Evolutionary conservation across 2,329 filamentous ascomycete species (phyloP).

Genomic region (Colletotrichum camelliae): DNA sequence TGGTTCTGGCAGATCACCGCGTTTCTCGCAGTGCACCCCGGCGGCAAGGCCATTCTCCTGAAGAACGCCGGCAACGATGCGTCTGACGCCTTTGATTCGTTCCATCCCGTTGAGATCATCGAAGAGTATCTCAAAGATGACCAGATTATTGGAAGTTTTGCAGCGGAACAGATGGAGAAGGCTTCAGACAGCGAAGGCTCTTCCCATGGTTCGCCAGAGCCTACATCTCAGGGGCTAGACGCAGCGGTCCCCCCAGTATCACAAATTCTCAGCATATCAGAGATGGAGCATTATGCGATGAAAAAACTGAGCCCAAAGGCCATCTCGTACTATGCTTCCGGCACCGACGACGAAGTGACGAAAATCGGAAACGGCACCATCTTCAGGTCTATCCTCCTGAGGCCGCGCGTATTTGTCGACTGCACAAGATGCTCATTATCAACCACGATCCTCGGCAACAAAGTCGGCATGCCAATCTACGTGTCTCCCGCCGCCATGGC

Average conservation of each 20-base stretch:
- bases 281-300: constrained; percentile 77
- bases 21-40: constrained; percentile 79
- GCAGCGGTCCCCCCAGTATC: constrained; percentile 58
- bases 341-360: constrained; percentile 75
- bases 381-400: constrained; percentile 77
- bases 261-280: constrained; percentile 77
- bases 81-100: constrained; percentile 84
- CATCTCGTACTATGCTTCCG: constrained; percentile 89
- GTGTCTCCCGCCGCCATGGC: constrained; percentile 84
- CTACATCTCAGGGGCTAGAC: neutral
- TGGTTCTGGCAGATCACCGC: constrained; percentile 45
- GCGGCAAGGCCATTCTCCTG: constrained; percentile 80
- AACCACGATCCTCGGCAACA: constrained; percentile 72
- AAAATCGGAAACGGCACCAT: constrained; percentile 78
- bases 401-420: constrained; percentile 83
- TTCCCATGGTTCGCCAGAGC: constrained; percentile 42
- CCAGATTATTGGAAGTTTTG: constrained; percentile 72
- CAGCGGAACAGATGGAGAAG: constrained; percentile 43
- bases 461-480: constrained; percentile 74
- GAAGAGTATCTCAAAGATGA: constrained; percentile 76
- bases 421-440: constrained; percentile 73
- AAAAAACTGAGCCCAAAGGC: constrained; percentile 77
- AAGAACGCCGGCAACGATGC: constrained; percentile 82
- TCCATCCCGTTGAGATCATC: constrained; percentile 81
- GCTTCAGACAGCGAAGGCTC: neutral